These are phyloP conservation scores for Hyaloscypha variabilis DNA, from an alignment of 495 filamentous ascomycete genomes.

Conservation along the genomic window DNA sequence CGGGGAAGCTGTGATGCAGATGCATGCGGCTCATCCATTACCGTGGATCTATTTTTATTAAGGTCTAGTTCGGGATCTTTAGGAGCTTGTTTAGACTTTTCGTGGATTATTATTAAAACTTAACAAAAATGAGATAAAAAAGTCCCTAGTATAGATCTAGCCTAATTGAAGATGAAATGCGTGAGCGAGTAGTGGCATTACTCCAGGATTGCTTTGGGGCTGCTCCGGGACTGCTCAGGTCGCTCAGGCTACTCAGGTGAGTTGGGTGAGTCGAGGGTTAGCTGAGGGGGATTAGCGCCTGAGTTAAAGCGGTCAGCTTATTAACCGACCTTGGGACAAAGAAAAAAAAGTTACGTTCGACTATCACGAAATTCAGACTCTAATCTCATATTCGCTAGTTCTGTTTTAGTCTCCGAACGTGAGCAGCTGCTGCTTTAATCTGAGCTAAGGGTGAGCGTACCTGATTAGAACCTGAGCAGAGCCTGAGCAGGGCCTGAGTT, in stretches of 20 bases:
- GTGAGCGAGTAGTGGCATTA: conserved; percentile 14
- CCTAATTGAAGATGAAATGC: conserved; percentile 17
- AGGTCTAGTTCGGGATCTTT: conserved; percentile 9
- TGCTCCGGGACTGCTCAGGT: conserved; percentile 16
- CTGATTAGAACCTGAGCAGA: neutral
- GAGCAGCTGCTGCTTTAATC: neutral
- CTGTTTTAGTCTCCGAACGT: conserved; percentile 1
- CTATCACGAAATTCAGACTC: neutral
- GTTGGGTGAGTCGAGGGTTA: conserved; percentile 14
- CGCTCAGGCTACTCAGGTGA: conserved; percentile 17
- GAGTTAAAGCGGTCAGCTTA: conserved; percentile 21
- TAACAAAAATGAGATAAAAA: conserved; percentile 12
- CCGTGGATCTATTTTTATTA: no score
- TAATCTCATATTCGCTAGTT: conserved; percentile 2
- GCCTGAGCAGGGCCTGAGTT: no score
- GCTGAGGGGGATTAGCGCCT: conserved; percentile 24
- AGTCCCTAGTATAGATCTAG: conserved; percentile 15
- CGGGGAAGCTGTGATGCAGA: no score
- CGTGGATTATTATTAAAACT: conserved; percentile 8
- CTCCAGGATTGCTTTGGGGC: conserved; percentile 13
- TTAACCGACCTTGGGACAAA: conserved; percentile 28
- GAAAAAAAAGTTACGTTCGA: conserved; percentile 27
- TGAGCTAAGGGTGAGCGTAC: conserved; percentile 5
- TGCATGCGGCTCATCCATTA: no score
- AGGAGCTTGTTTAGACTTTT: conserved; percentile 9